Evolutionary conservation across 495 filamentous ascomycete species (phyloP).

Genomic region (Aspergillus campestris): DNA sequence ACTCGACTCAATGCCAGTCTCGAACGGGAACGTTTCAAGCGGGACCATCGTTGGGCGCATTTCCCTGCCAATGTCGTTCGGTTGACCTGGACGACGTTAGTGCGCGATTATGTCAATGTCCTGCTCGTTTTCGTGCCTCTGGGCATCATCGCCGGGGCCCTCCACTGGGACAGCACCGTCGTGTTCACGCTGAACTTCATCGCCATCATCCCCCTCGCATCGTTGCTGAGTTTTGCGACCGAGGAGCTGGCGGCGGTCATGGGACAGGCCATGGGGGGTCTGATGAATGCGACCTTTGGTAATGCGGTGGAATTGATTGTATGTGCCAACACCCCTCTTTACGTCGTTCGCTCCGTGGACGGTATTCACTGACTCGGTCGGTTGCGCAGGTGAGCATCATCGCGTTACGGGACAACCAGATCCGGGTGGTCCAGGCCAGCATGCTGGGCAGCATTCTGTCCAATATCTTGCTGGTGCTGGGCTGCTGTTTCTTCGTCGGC

Average conservation of each 20-base stretch:
- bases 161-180: slow-evolving; percentile 64
- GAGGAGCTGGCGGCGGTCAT: slow-evolving; percentile 80
- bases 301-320: slow-evolving; percentile 99
- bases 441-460: slow-evolving; percentile 97
- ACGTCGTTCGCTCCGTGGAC: background rate
- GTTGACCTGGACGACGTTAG: slow-evolving; percentile 46
- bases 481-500: slow-evolving; percentile 92
- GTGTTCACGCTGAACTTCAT: slow-evolving; percentile 90
- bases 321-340: slow-evolving; percentile 24
- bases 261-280: slow-evolving; percentile 82
- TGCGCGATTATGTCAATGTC: slow-evolving; percentile 72
- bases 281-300: slow-evolving; percentile 94
- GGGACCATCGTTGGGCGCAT: slow-evolving; percentile 39
- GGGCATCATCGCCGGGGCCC: slow-evolving; percentile 68
- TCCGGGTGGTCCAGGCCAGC: slow-evolving; percentile 91
- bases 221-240: slow-evolving; percentile 88
- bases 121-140: slow-evolving; percentile 84
- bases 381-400: slow-evolving; percentile 77
- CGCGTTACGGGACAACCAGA: slow-evolving; percentile 74
- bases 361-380: slow-evolving; percentile 4
- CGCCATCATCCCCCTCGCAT: slow-evolving; percentile 89
- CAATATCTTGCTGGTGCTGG: slow-evolving; percentile 89
- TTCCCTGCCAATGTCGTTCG: slow-evolving; percentile 46
- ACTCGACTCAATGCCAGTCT: slow-evolving; percentile 13
- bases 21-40: slow-evolving; percentile 23